These are phyloP conservation scores for Fraxinus pennsylvanica DNA, from an alignment of 257 asterid species.

Conservation along the genomic window DNA sequence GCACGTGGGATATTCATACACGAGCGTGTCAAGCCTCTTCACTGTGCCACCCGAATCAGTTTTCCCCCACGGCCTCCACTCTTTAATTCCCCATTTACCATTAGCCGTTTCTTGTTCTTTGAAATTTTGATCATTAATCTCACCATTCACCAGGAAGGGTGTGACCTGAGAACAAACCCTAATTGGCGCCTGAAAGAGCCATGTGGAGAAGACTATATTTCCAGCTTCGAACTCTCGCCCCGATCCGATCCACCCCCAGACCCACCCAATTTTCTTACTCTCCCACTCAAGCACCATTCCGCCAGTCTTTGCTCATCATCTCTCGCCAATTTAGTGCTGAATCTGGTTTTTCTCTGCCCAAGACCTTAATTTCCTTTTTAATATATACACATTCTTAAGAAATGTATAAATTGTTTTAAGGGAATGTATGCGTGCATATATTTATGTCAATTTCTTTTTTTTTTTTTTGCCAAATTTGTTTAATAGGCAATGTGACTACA, in stretches of 20 bases:
- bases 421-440: background rate
- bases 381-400: too few relatives aligned
- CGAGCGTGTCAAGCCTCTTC: too few relatives aligned
- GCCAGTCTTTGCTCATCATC: constrained; percentile 39
- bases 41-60: background rate
- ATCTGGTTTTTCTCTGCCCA: constrained; percentile 50
- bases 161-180: constrained; percentile 57
- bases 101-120: constrained; percentile 6
- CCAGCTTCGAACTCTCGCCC: constrained; percentile 50
- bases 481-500: constrained; percentile 44
- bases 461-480: constrained; percentile 10
- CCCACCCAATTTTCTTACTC: constrained; percentile 35
- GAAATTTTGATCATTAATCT: constrained; percentile 5
- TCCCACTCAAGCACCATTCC: constrained; percentile 32
- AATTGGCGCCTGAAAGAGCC: constrained; percentile 33
- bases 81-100: constrained; percentile 1
- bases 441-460: background rate
- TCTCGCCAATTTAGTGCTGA: constrained; percentile 51
- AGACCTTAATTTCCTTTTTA: constrained; percentile 28
- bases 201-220: constrained; percentile 79
- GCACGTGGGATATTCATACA: too few relatives aligned
- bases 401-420: background rate
- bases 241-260: constrained; percentile 53
- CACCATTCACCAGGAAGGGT: background rate
- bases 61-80: background rate